phyloP scores from a whole-genome alignment of 768 basidiomycete genomes.

The Lanmaoa pseudosensibilis region DNA sequence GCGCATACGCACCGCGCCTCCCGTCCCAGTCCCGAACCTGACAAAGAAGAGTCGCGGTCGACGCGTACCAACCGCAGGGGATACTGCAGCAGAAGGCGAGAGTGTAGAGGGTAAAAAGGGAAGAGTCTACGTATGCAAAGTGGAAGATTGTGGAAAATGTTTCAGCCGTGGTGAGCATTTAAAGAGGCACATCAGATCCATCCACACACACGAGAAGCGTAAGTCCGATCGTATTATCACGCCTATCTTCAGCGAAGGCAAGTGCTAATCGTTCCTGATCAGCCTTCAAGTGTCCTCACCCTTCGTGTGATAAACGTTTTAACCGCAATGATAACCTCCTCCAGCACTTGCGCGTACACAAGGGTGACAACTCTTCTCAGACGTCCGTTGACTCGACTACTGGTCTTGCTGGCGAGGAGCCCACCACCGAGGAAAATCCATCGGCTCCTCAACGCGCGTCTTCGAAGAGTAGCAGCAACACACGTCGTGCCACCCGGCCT shows the following conservation, averaged over 20 bases:
- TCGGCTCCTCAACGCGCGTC: constrained; percentile 26
- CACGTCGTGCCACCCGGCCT: constrained; percentile 33
- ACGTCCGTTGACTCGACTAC: constrained; percentile 32
- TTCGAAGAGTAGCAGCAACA: constrained; percentile 18
- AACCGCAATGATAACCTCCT: constrained; percentile 79
- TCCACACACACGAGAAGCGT: constrained; percentile 81
- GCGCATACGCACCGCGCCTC: constrained; percentile 55
- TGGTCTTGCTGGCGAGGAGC: constrained; percentile 28
- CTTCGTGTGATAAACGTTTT: constrained; percentile 69
- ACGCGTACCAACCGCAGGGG: constrained; percentile 60
- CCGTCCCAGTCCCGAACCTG: constrained; percentile 72
- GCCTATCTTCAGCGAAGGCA: constrained; percentile 13
- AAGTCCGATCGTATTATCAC: constrained; percentile 34
- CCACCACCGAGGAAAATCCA: constrained; percentile 17
- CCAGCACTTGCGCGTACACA: constrained; percentile 76
- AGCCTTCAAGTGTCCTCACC: constrained; percentile 75
- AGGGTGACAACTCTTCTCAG: constrained; percentile 38
- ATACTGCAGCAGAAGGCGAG: constrained; percentile 26
- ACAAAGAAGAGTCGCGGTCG: constrained; percentile 81
- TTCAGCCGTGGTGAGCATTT: constrained; percentile 76
- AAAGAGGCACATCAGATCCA: constrained; percentile 71
- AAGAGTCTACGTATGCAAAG: constrained; percentile 57
- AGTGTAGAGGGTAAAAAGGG: constrained; percentile 32
- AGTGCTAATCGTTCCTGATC: constrained; percentile 28
- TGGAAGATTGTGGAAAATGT: constrained; percentile 69